Evolutionary conservation across 2,329 filamentous ascomycete genomes (phyloP).

Genomic region (Elsinoe ampelina): DNA sequence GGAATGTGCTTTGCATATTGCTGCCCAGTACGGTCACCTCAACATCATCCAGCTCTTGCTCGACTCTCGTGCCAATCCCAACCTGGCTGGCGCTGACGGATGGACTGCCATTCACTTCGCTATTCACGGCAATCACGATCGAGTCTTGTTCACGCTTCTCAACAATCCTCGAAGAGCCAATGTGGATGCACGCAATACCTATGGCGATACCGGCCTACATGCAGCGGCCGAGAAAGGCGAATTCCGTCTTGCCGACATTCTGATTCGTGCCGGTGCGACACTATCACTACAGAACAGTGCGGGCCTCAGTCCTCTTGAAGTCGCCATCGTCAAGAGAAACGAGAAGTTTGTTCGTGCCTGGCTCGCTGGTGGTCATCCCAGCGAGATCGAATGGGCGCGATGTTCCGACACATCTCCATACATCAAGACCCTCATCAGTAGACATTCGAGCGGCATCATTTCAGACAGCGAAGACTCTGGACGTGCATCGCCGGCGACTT

Average conservation of each 20-base stretch:
- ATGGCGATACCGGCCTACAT: conserved; percentile 9
- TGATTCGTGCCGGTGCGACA: conserved; percentile 45
- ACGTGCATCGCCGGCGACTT: not conserved
- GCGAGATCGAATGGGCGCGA: not conserved
- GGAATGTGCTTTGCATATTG: conserved; percentile 7
- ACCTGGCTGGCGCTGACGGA: conserved; percentile 4
- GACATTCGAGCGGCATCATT: not conserved
- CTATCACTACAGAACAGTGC: conserved; percentile 22
- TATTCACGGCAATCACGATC: not conserved
- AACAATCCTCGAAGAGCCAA: not conserved
- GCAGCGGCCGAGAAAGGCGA: not conserved
- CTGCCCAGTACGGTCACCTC: conserved; percentile 10
- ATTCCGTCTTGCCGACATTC: conserved; percentile 49
- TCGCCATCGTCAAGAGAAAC: not conserved
- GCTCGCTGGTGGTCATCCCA: not conserved
- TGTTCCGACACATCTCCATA: not conserved
- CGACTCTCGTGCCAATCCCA: conserved; percentile 11
- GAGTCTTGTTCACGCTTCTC: not conserved
- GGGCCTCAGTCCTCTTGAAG: not conserved
- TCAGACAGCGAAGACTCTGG: not conserved
- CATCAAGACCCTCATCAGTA: not conserved
- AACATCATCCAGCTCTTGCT: conserved; percentile 13
- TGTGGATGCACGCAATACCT: not conserved
- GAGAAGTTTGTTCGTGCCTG: not conserved
- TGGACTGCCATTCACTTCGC: conserved; percentile 13